These are phyloP conservation scores for Spinacia oleracea DNA, from an alignment of 179 eudicot species.

Conservation along the genomic window DNA sequence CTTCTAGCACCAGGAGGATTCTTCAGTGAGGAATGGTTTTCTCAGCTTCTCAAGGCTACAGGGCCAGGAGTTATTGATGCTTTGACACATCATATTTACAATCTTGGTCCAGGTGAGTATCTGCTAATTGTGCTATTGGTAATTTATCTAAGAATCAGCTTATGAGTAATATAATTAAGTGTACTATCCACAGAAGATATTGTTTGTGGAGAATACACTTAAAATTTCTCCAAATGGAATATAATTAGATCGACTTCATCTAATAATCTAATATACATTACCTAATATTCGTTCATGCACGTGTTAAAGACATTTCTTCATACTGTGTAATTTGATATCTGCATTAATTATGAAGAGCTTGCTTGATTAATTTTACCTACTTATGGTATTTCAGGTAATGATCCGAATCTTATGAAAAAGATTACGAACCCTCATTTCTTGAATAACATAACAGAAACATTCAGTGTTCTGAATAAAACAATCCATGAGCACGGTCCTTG, in stretches of 20 bases:
- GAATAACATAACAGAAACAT: slow-evolving; percentile 46
- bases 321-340: neutral
- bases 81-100: slow-evolving; percentile 81
- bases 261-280: too few relatives aligned
- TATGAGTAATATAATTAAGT: neutral
- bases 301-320: neutral
- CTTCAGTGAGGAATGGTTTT: slow-evolving; percentile 68
- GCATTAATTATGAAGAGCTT: neutral
- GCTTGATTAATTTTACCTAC: neutral
- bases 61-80: slow-evolving; percentile 61
- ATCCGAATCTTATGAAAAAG: slow-evolving; percentile 58
- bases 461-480: slow-evolving; percentile 43
- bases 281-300: neutral
- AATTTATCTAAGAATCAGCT: neutral
- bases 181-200: neutral
- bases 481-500: slow-evolving; percentile 67
- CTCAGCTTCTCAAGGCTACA: slow-evolving; percentile 63
- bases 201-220: neutral
- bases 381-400: slow-evolving; percentile 59
- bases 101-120: slow-evolving; percentile 80
- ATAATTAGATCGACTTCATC: neutral
- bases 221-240: neutral
- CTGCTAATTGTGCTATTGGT: slow-evolving; percentile 14
- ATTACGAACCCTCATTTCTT: slow-evolving; percentile 65
- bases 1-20: slow-evolving; percentile 95